phyloP scores from a whole-genome alignment of 495 filamentous ascomycete genomes.

The Xylaria flabelliformis region DNA sequence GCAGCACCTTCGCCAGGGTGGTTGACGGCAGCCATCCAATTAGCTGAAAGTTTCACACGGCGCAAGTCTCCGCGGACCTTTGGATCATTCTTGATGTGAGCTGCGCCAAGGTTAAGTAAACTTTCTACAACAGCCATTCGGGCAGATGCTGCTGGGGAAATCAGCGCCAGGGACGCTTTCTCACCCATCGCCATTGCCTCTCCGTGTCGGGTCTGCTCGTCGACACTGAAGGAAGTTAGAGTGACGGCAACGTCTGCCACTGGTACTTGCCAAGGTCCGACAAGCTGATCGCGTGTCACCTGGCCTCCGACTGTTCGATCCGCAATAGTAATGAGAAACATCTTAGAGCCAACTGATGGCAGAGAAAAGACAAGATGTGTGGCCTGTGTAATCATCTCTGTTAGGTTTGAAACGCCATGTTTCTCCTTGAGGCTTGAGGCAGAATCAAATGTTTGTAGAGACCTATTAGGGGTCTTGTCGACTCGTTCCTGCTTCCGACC shows the following conservation, averaged over 20 bases:
- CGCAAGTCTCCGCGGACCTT: conserved; percentile 63
- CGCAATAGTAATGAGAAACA: conserved; percentile 95
- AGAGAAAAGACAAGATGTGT: conserved; percentile 80
- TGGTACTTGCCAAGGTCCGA: conserved; percentile 95
- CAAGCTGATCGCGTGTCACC: conserved; percentile 91
- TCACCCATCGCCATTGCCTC: conserved; percentile 98
- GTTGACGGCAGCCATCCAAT: conserved; percentile 97
- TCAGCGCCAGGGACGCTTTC: conserved; percentile 87
- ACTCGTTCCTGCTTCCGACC: conserved; percentile 81
- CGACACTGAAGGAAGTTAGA: conserved; percentile 74
- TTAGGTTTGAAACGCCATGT: conserved; percentile 58
- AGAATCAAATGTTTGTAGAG: conserved; percentile 75
- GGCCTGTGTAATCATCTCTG: conserved; percentile 76
- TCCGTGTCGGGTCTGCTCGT: conserved; percentile 70
- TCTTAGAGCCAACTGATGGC: conserved; percentile 92
- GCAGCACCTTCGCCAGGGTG: conserved; percentile 94
- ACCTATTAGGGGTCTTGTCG: conserved; percentile 75
- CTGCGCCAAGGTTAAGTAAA: conserved; percentile 88
- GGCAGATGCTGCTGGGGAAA: conserved; percentile 90
- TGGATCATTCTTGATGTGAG: conserved; percentile 65
- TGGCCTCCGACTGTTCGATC: conserved; percentile 92
- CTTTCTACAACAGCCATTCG: conserved; percentile 96
- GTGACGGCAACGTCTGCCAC: conserved; percentile 94
- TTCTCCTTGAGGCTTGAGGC: conserved; percentile 47
- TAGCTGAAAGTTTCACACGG: conserved; percentile 86